Evolutionary conservation across 2,329 filamentous ascomycete species (phyloP), one percentile per base, ranked within the genome.

Genomic region (Raffaelea ambrosiae): DNA sequence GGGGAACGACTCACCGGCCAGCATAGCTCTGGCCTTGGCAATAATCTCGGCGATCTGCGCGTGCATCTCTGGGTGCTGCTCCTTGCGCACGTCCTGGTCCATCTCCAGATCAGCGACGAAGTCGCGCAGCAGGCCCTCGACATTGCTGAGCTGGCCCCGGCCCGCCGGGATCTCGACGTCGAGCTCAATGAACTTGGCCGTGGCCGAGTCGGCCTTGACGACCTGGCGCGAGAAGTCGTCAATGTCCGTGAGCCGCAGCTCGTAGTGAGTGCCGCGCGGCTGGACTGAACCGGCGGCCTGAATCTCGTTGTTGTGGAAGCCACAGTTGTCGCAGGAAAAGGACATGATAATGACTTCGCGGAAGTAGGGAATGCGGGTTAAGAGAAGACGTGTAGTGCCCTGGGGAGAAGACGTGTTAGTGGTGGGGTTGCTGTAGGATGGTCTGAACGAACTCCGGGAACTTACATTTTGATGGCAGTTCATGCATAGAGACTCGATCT

Each of bases 281-380:
- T 97, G 93, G 53, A 97, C 91, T 58, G 89, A 81, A 52, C 89
- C 89, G 23, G 93, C 93, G 9, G 90, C 83, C 63, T 96, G 91
- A 58, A 98, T 86, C 59, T 96, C 91, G 65, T 90, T 90, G 72
- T 97, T 95, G 55, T 85, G 81, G 68, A 91, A 84, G 62, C 82
- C 73, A 71, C 93, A 98, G 67, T 96, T 81, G 5, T 88, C 82
- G 73, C 93, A 98, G 55, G 80, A 79, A 67, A 98, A 98, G 53
- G 91, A 97, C 83, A 96, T 95, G 66, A 98, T 80, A 59, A 98
- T 88, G 54, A 98, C 83, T 66, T 98, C 91, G 70, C 89, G 88
- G 74, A 98, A 98, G 75, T 88, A 97, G 16, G 93, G 93, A 48
- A 98, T 96, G 55, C 82, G 81, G 16, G 94, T 95, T 47, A 98